Evolutionary conservation across 371 early-diverging fungal genomes (phyloP).

Genomic region (Haplosporangium sp.): DNA sequence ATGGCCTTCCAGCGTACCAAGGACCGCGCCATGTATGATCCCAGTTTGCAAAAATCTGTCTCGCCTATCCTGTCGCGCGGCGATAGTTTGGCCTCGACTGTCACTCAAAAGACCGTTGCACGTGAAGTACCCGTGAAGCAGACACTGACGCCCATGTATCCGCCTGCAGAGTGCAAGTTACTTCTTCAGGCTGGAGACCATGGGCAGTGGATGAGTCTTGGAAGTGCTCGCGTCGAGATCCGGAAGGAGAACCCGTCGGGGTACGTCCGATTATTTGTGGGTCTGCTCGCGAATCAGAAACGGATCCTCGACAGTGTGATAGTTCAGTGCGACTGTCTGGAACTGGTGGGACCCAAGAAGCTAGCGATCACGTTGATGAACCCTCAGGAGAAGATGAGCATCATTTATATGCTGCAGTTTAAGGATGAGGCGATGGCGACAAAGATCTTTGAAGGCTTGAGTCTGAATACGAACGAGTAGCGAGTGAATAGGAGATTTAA

Average conservation of each 20-base stretch:
- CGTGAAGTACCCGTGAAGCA: constrained; percentile 40
- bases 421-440: constrained; percentile 47
- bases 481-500: too few relatives aligned
- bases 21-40: constrained; percentile 55
- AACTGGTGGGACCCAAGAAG: constrained; percentile 54
- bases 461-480: constrained; percentile 46
- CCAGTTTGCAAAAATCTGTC: constrained; percentile 38
- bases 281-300: constrained; percentile 28
- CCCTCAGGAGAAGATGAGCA: constrained; percentile 55
- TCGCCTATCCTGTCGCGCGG: constrained; percentile 46
- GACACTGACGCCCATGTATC: constrained; percentile 41
- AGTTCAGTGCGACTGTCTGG: constrained; percentile 51
- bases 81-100: constrained; percentile 43
- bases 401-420: constrained; percentile 55
- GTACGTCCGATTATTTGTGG: constrained; percentile 46
- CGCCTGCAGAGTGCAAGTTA: constrained; percentile 50
- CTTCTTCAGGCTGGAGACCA: constrained; percentile 53
- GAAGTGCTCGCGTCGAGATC: constrained; percentile 40
- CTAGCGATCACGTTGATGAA: constrained; percentile 52
- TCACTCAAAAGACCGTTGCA: constrained; percentile 9
- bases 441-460: constrained; percentile 51
- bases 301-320: constrained; percentile 52
- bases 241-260: constrained; percentile 53
- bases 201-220: constrained; percentile 53
- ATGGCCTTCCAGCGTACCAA: constrained; percentile 49